phyloP scores from a whole-genome alignment of 2,329 filamentous ascomycete genomes.

The Purpureocillium takamizusanense region DNA sequence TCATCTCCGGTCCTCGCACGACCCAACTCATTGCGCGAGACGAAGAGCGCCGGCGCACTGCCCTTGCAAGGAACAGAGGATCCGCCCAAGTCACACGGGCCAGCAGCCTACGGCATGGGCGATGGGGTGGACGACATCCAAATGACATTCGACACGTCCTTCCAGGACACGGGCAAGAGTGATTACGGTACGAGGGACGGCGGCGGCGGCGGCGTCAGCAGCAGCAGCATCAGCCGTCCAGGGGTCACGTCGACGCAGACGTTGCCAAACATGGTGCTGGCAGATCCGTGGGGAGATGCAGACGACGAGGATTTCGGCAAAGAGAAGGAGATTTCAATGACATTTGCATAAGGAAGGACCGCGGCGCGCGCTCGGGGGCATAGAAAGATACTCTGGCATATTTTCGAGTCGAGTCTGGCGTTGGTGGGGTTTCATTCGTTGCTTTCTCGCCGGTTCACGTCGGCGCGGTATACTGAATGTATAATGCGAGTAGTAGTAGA shows the following conservation, averaged over 20 bases:
- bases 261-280: constrained; percentile 38
- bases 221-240: constrained; percentile 14
- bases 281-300: constrained; percentile 63
- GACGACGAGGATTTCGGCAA: constrained; percentile 61
- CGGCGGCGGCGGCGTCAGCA: too few relatives aligned
- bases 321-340: constrained; percentile 72
- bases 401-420: too few relatives aligned
- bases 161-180: constrained; percentile 24
- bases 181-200: constrained; percentile 21
- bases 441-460: too few relatives aligned
- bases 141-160: constrained; percentile 66
- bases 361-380: neutral
- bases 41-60: constrained; percentile 35
- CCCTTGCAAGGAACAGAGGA: constrained; percentile 9
- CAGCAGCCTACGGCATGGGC: constrained; percentile 16
- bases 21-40: constrained; percentile 26
- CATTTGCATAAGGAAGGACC: constrained; percentile 52
- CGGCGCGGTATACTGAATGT: too few relatives aligned
- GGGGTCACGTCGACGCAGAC: constrained; percentile 32
- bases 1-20: constrained; percentile 11
- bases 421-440: too few relatives aligned
- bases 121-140: constrained; percentile 43
- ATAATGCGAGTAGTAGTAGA: too few relatives aligned
- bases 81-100: constrained; percentile 6
- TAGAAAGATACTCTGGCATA: neutral